Percentiles rank a stretch among this genome's conserved stretches.
Evolutionary conservation across 495 filamentous ascomycete species (phyloP).

Genomic region (Hyaloscypha variabilis): DNA sequence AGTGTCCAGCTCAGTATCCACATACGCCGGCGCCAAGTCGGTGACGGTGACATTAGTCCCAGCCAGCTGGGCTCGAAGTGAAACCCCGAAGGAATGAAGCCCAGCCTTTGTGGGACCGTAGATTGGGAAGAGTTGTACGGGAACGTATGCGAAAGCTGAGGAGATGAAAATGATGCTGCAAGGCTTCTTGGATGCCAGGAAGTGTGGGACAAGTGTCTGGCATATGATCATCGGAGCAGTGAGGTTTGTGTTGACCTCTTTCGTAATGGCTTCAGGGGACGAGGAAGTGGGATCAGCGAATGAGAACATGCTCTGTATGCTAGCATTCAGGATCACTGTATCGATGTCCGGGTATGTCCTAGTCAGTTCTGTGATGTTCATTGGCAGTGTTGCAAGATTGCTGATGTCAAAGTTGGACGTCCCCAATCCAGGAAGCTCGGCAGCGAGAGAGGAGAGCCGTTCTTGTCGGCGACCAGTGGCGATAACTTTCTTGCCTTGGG

Average conservation of each 20-base stretch:
- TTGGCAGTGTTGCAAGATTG: slow-evolving; percentile 32
- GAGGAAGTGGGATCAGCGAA: slow-evolving; percentile 30
- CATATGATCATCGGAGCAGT: slow-evolving; percentile 37
- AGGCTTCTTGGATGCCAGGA: slow-evolving; percentile 33
- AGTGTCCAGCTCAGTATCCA: neutral
- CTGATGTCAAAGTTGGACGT: slow-evolving; percentile 33
- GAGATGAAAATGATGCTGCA: slow-evolving; percentile 33
- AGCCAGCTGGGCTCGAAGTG: slow-evolving; percentile 35
- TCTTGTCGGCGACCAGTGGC: slow-evolving; percentile 41
- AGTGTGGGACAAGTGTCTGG: slow-evolving; percentile 32
- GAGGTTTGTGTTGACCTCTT: slow-evolving; percentile 31
- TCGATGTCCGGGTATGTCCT: slow-evolving; percentile 37
- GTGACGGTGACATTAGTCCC: neutral
- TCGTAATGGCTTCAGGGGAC: slow-evolving; percentile 25
- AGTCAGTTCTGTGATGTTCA: slow-evolving; percentile 29
- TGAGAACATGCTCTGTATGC: slow-evolving; percentile 34
- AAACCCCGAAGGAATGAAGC: slow-evolving; percentile 34
- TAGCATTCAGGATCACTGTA: slow-evolving; percentile 39
- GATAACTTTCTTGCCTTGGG: slow-evolving; percentile 47
- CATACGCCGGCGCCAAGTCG: neutral
- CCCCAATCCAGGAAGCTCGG: slow-evolving; percentile 36
- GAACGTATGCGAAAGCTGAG: slow-evolving; percentile 37
- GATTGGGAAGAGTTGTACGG: slow-evolving; percentile 36
- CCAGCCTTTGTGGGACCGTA: slow-evolving; percentile 42
- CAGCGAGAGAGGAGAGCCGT: slow-evolving; percentile 28